phyloP scores from a whole-genome alignment of 2,329 filamentous ascomycete genomes.

The Cercospora sp. region DNA sequence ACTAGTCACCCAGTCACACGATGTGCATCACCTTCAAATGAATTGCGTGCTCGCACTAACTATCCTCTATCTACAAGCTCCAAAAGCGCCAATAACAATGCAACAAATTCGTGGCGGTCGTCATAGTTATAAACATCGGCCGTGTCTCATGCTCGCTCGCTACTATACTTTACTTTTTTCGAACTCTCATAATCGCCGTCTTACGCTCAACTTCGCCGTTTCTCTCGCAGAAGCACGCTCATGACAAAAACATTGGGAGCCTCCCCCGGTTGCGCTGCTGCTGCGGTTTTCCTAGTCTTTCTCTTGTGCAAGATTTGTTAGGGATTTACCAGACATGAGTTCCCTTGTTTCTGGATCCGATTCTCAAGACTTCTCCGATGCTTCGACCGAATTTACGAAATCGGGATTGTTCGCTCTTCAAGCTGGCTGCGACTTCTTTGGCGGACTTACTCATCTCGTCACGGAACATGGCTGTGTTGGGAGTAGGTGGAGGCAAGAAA shows the following conservation, averaged over 20 bases:
- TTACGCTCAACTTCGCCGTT: neutral
- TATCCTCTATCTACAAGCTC: neutral
- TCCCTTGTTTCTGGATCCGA: slow-evolving; percentile 3
- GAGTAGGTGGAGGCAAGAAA: slow-evolving; percentile 11
- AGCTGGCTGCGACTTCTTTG: slow-evolving; percentile 11
- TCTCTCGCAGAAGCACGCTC: neutral
- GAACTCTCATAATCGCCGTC: neutral
- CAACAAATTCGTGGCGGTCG: neutral
- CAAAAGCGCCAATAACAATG: neutral
- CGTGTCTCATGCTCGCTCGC: neutral
- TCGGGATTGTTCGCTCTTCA: slow-evolving; percentile 17
- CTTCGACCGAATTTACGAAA: slow-evolving; percentile 18
- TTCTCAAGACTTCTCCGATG: slow-evolving; percentile 20
- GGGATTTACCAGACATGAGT: slow-evolving; percentile 6
- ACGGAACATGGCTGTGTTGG: neutral
- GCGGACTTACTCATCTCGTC: neutral
- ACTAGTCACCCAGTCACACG: neutral
- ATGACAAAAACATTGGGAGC: neutral
- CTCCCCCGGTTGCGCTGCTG: neutral
- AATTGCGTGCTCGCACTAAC: slow-evolving; percentile 4
- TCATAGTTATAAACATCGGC: neutral
- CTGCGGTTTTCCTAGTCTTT: neutral
- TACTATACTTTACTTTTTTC: neutral
- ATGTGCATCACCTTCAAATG: neutral
- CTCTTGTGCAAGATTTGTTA: too few species aligned